Percentiles rank a stretch among this genome's conserved stretches.
Conservation (phyloP, 768 basidiomycete genomes). For the Termitomyces sp. region DNA sequence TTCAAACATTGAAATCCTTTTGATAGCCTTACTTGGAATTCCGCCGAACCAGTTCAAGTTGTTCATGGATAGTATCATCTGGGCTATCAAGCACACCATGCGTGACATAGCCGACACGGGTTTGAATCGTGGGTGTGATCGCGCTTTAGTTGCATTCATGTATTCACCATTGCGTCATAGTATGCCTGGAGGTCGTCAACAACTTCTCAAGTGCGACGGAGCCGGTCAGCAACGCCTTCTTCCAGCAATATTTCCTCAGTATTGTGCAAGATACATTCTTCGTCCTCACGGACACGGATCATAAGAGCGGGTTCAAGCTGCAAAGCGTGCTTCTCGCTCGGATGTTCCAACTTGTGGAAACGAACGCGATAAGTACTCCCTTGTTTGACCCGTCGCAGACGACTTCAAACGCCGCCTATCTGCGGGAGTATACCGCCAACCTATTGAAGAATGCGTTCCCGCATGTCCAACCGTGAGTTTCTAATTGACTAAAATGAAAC, state of each 20-base stretch:
- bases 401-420: slow-evolving; percentile 75
- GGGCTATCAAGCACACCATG: slow-evolving; percentile 99
- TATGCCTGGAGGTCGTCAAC: slow-evolving; percentile 91
- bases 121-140: slow-evolving; percentile 55
- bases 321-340: slow-evolving; percentile 90
- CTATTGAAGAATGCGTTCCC: slow-evolving; percentile 88
- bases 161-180: slow-evolving; percentile 33
- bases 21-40: slow-evolving; percentile 72
- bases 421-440: slow-evolving; percentile 84
- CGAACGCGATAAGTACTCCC: slow-evolving; percentile 73
- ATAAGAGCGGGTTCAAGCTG: slow-evolving; percentile 98
- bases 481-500: slow-evolving; percentile 8
- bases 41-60: slow-evolving; percentile 95
- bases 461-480: slow-evolving; percentile 78
- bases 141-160: neutral
- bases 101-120: slow-evolving; percentile 95
- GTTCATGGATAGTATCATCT: slow-evolving; percentile 96
- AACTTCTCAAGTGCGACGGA: slow-evolving; percentile 84
- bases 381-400: slow-evolving; percentile 77
- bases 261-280: slow-evolving; percentile 96
- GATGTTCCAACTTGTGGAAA: slow-evolving; percentile 90
- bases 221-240: slow-evolving; percentile 84
- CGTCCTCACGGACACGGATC: slow-evolving; percentile 95
- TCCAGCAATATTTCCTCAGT: slow-evolving; percentile 93
- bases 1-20: slow-evolving; percentile 3